Conservation (phyloP, 345 rosid species). For the Eucalyptus fibrosa region DNA sequence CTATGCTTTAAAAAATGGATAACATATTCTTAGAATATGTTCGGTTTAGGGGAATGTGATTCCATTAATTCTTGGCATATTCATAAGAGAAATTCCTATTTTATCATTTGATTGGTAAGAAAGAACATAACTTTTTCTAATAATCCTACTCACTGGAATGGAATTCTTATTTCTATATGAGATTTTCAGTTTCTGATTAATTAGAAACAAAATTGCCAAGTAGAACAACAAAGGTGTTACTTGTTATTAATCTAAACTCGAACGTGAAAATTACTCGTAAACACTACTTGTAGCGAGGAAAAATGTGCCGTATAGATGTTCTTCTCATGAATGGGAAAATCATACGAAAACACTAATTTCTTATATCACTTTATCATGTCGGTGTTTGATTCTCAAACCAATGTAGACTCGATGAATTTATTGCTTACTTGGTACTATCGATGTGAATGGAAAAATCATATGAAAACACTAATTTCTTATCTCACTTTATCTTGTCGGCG, state of each 20-base stretch:
- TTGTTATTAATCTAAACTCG: not conserved
- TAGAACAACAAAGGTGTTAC: not conserved
- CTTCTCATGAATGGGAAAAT: not conserved
- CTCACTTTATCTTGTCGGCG: not conserved
- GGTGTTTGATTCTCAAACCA: accelerated
- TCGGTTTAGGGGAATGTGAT: not conserved
- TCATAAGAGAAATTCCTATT: not conserved
- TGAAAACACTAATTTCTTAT: not conserved
- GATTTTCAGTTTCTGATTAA: not conserved
- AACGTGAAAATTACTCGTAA: not conserved
- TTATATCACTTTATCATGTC: not conserved
- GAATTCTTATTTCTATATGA: not conserved
- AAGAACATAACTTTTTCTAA: not conserved
- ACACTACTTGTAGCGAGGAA: not conserved
- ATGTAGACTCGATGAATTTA: not conserved
- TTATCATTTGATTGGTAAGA: not conserved
- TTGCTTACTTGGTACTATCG: not conserved
- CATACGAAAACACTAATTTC: not conserved
- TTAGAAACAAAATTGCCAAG: not conserved
- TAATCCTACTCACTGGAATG: not conserved
- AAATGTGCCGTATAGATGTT: not conserved
- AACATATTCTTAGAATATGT: not conserved
- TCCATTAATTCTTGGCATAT: not conserved
- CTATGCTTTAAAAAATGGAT: not conserved
- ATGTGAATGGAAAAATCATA: not conserved